A percentile compares a stretch with the other conserved stretches of the same genome.
phyloP scores from a whole-genome alignment of 2,329 filamentous ascomycete species.

The Talaromyces funiculosus region DNA sequence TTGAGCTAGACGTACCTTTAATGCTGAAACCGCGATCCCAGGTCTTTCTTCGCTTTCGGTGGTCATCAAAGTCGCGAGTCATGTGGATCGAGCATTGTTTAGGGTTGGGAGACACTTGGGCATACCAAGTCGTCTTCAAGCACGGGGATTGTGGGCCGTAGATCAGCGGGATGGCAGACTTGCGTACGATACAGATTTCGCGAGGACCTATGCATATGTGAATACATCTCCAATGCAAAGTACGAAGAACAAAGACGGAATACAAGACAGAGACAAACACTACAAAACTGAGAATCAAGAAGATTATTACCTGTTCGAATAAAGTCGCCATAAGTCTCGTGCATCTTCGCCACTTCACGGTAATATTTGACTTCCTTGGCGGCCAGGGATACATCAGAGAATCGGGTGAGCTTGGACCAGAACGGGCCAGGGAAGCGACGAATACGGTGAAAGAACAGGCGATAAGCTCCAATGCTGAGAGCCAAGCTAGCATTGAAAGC shows the following conservation, averaged over 20 bases:
- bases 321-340: constrained; percentile 28
- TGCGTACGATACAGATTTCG: constrained; percentile 9
- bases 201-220: constrained; percentile 1
- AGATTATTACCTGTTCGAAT: constrained; percentile 24
- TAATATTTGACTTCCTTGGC: constrained; percentile 26
- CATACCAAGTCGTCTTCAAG: constrained; percentile 16
- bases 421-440: constrained; percentile 12
- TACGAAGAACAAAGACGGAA: not conserved
- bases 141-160: constrained; percentile 14
- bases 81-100: constrained; percentile 7
- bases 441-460: constrained; percentile 14
- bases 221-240: not conserved
- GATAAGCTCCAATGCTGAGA: constrained; percentile 8
- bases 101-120: constrained; percentile 12
- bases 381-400: constrained; percentile 21
- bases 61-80: constrained; percentile 15
- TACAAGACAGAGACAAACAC: not conserved
- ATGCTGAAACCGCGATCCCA: constrained; percentile 11
- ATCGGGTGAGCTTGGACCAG: constrained; percentile 19
- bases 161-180: constrained; percentile 13
- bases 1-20: constrained; percentile 7
- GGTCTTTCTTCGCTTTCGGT: constrained; percentile 10
- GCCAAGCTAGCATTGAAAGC: not conserved
- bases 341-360: constrained; percentile 24
- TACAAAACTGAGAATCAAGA: too few species aligned